phyloP scores from a whole-genome alignment of 257 asterid genomes.

The Capsicum baccatum region DNA sequence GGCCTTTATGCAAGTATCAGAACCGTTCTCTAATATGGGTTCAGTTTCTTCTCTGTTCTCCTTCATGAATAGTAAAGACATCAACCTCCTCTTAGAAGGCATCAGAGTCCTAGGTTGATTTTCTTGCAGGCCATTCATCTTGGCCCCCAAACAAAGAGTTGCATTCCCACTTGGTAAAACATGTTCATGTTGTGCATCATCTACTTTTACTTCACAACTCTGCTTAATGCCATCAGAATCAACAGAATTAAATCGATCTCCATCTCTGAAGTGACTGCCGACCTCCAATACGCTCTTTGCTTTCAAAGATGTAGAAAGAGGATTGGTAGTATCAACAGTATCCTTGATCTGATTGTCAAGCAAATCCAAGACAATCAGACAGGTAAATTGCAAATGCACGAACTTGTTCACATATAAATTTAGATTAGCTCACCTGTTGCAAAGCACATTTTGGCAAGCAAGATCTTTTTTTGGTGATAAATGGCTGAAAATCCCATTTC shows the following conservation, averaged over 20 bases:
- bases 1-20: slow-evolving; percentile 36
- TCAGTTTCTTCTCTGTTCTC: slow-evolving; percentile 33
- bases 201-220: slow-evolving; percentile 28
- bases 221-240: slow-evolving; percentile 31
- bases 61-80: slow-evolving; percentile 35
- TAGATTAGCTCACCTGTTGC: slow-evolving; percentile 48
- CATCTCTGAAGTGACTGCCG: slow-evolving; percentile 40
- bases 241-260: slow-evolving; percentile 27
- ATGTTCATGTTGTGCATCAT: slow-evolving; percentile 22
- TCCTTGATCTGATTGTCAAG: slow-evolving; percentile 57
- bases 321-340: slow-evolving; percentile 50
- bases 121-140: slow-evolving; percentile 34
- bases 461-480: slow-evolving; percentile 51
- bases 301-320: slow-evolving; percentile 54
- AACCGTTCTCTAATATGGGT: slow-evolving; percentile 32
- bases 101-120: slow-evolving; percentile 40
- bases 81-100: slow-evolving; percentile 42
- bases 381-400: background rate
- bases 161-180: slow-evolving; percentile 30
- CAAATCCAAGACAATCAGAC: slow-evolving; percentile 27
- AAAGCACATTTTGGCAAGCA: slow-evolving; percentile 42
- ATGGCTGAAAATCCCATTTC: slow-evolving; percentile 64
- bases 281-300: slow-evolving; percentile 52
- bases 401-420: slow-evolving; percentile 14
- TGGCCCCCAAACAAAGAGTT: slow-evolving; percentile 27